These are phyloP conservation scores for Sporothrix luriei DNA, from an alignment of 2,329 filamentous ascomycete species.

Conservation along the genomic window DNA sequence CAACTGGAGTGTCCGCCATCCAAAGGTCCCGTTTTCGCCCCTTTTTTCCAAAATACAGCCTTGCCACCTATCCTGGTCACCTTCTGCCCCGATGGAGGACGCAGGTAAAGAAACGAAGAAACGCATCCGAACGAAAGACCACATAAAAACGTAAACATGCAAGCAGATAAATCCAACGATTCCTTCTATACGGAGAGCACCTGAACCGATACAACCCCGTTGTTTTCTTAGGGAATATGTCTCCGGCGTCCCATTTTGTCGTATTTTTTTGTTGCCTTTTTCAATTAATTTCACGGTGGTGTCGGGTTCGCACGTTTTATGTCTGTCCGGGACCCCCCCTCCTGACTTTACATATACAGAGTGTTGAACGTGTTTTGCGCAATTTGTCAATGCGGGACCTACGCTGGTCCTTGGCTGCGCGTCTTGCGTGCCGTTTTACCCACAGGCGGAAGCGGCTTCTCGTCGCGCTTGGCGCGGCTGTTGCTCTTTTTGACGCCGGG, in stretches of 20 bases:
- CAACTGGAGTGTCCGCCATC: neutral
- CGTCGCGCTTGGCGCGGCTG: slow-evolving; percentile 37
- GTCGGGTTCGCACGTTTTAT: neutral
- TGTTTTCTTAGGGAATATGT: no score
- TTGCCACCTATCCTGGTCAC: neutral
- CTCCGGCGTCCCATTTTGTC: neutral
- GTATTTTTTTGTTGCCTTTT: neutral
- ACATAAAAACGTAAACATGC: neutral
- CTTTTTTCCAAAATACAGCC: slow-evolving; percentile 1
- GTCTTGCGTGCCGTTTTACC: slow-evolving; percentile 47
- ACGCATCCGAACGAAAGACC: no score
- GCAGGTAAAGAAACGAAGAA: neutral
- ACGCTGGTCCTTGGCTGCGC: slow-evolving; percentile 44
- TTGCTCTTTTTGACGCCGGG: slow-evolving; percentile 37
- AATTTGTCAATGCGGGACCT: neutral
- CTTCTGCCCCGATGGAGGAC: neutral
- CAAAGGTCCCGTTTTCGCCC: slow-evolving; percentile 20
- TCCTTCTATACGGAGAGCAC: neutral
- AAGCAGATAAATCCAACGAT: neutral
- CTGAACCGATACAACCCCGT: no score
- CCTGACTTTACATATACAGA: slow-evolving; percentile 9
- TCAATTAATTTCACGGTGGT: neutral
- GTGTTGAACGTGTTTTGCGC: neutral
- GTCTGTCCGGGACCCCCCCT: neutral
- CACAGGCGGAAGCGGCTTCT: slow-evolving; percentile 40